Percentiles rank a stretch among this genome's conserved stretches.
phyloP scores from a whole-genome alignment of 176 grass and related monocot species.

The Saccharum spontaneum region DNA sequence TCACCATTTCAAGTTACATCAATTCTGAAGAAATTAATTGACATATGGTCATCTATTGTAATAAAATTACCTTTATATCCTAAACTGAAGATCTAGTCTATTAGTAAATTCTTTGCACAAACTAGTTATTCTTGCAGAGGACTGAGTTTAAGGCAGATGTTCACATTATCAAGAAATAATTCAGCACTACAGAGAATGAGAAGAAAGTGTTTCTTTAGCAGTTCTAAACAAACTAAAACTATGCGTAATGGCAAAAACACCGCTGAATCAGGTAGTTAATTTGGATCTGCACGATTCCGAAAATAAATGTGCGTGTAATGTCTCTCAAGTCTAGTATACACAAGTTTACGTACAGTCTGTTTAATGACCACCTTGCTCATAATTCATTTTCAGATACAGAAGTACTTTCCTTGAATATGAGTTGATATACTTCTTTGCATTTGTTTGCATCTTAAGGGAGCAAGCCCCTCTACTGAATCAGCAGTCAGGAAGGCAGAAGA shows the following conservation, averaged over 20 bases:
- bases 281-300: neutral
- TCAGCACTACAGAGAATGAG: neutral
- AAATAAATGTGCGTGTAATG: neutral
- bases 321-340: neutral
- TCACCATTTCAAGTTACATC: neutral
- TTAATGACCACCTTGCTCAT: neutral
- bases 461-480: slow-evolving; percentile 39
- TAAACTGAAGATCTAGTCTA: neutral
- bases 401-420: neutral
- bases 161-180: neutral
- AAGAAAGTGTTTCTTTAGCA: neutral
- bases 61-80: neutral
- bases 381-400: neutral
- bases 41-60: neutral
- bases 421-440: slow-evolving; percentile 21
- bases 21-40: neutral
- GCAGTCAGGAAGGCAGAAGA: slow-evolving; percentile 91
- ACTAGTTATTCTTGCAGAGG: neutral
- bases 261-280: neutral
- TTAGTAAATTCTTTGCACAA: slow-evolving; percentile 10
- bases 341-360: neutral
- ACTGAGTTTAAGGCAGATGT: neutral
- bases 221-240: slow-evolving; percentile 11
- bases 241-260: neutral
- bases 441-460: slow-evolving; percentile 44